Evolutionary conservation across 2,329 filamentous ascomycete species (phyloP).

Genomic region (Botryosphaeria dothidea): DNA sequence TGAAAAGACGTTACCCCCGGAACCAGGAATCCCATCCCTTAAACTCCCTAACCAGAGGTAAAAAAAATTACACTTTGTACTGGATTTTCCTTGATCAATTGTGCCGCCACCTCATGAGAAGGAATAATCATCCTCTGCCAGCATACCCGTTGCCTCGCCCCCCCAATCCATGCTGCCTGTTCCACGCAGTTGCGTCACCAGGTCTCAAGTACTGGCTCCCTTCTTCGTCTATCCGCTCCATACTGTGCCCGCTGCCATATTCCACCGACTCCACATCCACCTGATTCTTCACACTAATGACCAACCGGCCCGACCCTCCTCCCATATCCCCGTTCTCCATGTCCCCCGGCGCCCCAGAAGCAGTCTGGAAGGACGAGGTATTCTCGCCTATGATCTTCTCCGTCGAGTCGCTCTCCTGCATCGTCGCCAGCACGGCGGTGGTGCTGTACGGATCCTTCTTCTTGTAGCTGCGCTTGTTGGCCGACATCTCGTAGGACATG

Average conservation of each 20-base stretch:
- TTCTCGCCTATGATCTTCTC: conserved; percentile 22
- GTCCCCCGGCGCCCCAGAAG: background rate
- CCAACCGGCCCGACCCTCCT: background rate
- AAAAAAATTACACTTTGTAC: too few relatives aligned
- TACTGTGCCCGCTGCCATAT: background rate
- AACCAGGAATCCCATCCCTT: too few relatives aligned
- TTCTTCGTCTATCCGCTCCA: background rate
- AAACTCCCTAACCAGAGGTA: too few relatives aligned
- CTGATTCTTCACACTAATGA: background rate
- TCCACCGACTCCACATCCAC: background rate
- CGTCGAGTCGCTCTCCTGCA: conserved; percentile 22
- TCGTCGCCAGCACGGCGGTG: conserved; percentile 21
- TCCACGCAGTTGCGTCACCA: background rate
- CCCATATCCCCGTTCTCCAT: background rate
- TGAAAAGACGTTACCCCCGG: too few relatives aligned
- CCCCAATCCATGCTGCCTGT: background rate
- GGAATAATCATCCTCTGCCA: background rate
- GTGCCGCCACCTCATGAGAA: too few relatives aligned
- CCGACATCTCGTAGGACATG: background rate
- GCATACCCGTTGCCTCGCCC: background rate
- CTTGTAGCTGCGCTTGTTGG: background rate
- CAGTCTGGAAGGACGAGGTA: background rate
- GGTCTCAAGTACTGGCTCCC: background rate
- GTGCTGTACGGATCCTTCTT: conserved; percentile 24
- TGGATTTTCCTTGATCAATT: too few relatives aligned